phyloP scores from a whole-genome alignment of 2,329 filamentous ascomycete genomes.

The Penicillium nordicum region DNA sequence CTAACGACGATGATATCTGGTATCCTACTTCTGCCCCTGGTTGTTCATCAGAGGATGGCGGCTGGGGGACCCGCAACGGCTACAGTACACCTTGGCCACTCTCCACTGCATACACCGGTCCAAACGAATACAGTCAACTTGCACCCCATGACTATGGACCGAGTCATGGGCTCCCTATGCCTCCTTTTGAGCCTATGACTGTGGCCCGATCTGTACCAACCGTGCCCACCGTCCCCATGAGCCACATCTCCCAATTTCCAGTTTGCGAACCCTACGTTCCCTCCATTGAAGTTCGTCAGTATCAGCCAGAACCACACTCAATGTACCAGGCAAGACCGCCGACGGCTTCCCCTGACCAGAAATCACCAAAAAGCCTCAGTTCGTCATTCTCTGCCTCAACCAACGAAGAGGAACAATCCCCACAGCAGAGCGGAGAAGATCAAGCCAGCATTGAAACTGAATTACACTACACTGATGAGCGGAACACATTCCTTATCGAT shows the following conservation, averaged over 20 bases:
- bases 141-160: not conserved
- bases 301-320: not conserved
- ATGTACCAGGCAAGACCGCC: not conserved
- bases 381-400: not conserved
- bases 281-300: not conserved
- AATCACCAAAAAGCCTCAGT: not conserved
- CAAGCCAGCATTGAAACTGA: conserved; percentile 4
- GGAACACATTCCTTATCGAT: conserved; percentile 41
- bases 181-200: not conserved
- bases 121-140: not conserved
- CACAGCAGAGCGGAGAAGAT: not conserved
- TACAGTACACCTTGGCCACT: not conserved
- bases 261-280: not conserved
- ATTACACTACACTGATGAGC: conserved; percentile 21
- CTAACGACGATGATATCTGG: not conserved
- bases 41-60: not conserved
- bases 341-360: not conserved
- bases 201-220: not conserved
- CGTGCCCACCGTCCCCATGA: not conserved
- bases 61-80: not conserved
- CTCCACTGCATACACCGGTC: not conserved
- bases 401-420: not conserved
- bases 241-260: not conserved
- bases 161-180: not conserved
- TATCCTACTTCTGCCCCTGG: not conserved